Percentiles rank a stretch among this genome's conserved stretches.
phyloP scores from a whole-genome alignment of 345 rosid species.

The Brassica carinata region DNA sequence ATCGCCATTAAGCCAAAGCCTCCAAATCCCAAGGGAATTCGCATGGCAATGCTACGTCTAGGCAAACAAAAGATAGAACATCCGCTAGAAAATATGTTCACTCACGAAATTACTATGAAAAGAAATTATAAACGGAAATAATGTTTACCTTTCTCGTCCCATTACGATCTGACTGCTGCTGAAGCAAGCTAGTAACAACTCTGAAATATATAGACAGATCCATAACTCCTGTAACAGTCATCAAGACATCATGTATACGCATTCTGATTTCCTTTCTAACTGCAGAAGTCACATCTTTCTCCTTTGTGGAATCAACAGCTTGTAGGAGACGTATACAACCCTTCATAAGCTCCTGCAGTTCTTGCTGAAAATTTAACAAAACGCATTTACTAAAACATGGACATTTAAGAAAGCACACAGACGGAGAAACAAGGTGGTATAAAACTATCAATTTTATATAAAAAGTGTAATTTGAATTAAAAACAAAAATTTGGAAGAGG shows the following conservation, averaged over 20 bases:
- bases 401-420: slow-evolving; percentile 12
- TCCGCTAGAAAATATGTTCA: slow-evolving; percentile 31
- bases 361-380: slow-evolving; percentile 48
- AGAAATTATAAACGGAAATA: neutral
- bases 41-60: too few relatives aligned
- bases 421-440: slow-evolving; percentile 17
- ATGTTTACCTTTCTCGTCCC: slow-evolving; percentile 72
- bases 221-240: slow-evolving; percentile 56
- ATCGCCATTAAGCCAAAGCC: slow-evolving; percentile 10
- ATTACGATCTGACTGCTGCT: slow-evolving; percentile 52
- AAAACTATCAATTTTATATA: too few relatives aligned
- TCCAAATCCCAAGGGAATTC: slow-evolving; percentile 51
- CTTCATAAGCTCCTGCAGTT: slow-evolving; percentile 74
- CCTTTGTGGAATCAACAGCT: slow-evolving; percentile 54
- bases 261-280: slow-evolving; percentile 60
- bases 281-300: slow-evolving; percentile 41
- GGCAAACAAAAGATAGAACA: too few relatives aligned
- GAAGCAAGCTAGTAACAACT: slow-evolving; percentile 66
- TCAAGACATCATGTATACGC: slow-evolving; percentile 57
- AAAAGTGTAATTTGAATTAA: neutral
- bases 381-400: neutral
- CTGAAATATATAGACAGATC: slow-evolving; percentile 72
- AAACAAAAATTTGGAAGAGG: neutral
- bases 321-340: slow-evolving; percentile 59
- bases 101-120: too few relatives aligned